A percentile compares a stretch with the other conserved stretches of the same genome.
These are phyloP conservation scores for Coemansia sp. DNA, from an alignment of 192 early-diverging fungal genomes.

Conservation along the genomic window DNA sequence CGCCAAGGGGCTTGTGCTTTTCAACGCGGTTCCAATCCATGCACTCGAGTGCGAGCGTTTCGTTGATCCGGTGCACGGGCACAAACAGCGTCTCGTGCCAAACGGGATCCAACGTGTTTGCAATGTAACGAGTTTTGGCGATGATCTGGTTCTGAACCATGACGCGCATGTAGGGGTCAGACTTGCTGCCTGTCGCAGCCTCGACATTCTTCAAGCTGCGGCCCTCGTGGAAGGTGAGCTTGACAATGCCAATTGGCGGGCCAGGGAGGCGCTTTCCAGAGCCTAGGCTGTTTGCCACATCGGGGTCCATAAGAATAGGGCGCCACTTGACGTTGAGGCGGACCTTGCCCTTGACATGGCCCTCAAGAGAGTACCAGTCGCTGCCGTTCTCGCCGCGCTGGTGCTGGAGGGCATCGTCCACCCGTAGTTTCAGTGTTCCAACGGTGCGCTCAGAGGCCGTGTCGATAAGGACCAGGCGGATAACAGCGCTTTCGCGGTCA, in stretches of 20 bases:
- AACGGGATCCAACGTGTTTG: constrained; percentile 79
- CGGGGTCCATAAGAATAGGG: constrained; percentile 72
- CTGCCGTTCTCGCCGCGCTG: constrained; percentile 43
- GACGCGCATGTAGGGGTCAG: constrained; percentile 88
- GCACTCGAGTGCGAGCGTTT: constrained; percentile 71
- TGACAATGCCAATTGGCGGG: constrained; percentile 74
- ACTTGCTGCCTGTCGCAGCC: constrained; percentile 69
- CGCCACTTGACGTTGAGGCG: constrained; percentile 72
- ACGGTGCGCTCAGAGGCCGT: constrained; percentile 24
- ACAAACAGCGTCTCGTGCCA: constrained; percentile 92
- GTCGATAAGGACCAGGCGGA: constrained; percentile 62
- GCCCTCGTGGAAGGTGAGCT: constrained; percentile 71
- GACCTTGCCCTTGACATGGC: constrained; percentile 53
- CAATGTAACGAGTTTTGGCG: constrained; percentile 74
- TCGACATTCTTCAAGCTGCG: constrained; percentile 83
- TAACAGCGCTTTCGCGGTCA: constrained; percentile 58
- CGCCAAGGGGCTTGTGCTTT: constrained; percentile 84
- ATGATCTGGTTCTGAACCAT: constrained; percentile 59
- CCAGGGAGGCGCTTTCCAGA: constrained; percentile 44
- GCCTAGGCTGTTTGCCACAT: constrained; percentile 49
- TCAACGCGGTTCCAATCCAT: constrained; percentile 86
- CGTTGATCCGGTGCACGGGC: constrained; percentile 71
- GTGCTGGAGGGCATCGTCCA: constrained; percentile 45
- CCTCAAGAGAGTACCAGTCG: constrained; percentile 66
- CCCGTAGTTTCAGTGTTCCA: constrained; percentile 33